These are phyloP conservation scores for Ceratocystiopsis sp. DNA, from an alignment of 2,329 filamentous ascomycete genomes.

Conservation along the genomic window DNA sequence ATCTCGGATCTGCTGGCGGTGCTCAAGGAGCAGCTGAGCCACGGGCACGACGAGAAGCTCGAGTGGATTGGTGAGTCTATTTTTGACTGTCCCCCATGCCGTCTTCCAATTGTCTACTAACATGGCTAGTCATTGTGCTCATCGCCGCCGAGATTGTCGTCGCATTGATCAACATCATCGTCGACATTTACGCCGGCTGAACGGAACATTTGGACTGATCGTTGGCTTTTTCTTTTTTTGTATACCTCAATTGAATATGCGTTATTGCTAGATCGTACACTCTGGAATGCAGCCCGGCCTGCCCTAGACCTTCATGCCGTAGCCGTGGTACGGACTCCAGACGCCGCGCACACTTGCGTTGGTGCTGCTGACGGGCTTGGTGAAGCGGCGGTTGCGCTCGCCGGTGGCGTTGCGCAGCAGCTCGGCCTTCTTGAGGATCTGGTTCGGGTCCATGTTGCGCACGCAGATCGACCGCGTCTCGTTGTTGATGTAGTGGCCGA, in stretches of 20 bases:
- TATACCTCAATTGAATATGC: no score
- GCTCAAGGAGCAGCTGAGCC: conserved; percentile 85
- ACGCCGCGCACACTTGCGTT: conserved; percentile 51
- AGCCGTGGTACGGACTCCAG: conserved; percentile 54
- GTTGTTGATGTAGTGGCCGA: conserved; percentile 87
- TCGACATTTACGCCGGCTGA: conserved; percentile 60
- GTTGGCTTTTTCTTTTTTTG: not conserved
- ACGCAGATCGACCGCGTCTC: conserved; percentile 75
- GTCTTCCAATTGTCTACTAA: conserved; percentile 8
- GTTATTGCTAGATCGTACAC: no score
- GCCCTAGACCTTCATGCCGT: conserved; percentile 33
- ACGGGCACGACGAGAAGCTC: conserved; percentile 76
- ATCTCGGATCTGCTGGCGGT: conserved; percentile 88
- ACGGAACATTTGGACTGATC: no score
- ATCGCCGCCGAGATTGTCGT: conserved; percentile 93
- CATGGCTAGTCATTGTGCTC: conserved; percentile 61
- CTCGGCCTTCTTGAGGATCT: conserved; percentile 67
- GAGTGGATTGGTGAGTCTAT: conserved; percentile 68
- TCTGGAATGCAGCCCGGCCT: no score
- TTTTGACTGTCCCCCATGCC: not conserved
- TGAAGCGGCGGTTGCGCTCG: conserved; percentile 49
- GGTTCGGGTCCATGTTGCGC: conserved; percentile 62
- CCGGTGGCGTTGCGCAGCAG: conserved; percentile 58
- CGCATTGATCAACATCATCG: conserved; percentile 83
- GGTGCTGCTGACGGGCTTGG: conserved; percentile 47